Base-by-base conservation (phyloP, 2,329 filamentous ascomycete genomes). In the Pestalotiopsis sp. region DNA sequence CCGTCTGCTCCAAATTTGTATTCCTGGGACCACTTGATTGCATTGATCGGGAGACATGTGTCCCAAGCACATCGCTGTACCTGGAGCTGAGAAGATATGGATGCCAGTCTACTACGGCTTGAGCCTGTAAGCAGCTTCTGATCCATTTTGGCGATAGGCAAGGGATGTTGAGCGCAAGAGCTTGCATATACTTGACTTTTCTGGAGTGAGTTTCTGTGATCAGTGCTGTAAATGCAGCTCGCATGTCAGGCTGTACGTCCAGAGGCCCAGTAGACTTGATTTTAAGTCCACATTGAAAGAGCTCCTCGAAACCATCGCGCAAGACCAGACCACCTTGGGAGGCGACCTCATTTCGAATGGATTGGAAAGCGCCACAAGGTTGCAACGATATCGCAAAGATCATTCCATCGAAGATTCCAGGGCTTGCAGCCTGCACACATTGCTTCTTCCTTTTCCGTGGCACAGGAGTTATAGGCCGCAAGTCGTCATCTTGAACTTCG, bases 161-260 rank as follows among this genome's bases (percentile, higher is more conserved):
- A 0, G 96, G 96, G 0, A 98, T 81, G 0, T 93, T 94, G 0
- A 98, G 86, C 0, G 95, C 94, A 2, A 99, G 86, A 0, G 96
- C 95, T 80, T 98, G 94, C 85, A 98, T 92, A 78, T 96, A 98
- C 77, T 98, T 98, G 64, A 90, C 88, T 70, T 93, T 94, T 59
- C 95, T 89, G 5, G 92, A 96, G 77, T 97, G 92, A 3, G 89
- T 88, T 75, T 98, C 93, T 0, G 94, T 91, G 68, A 99, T 92
- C 14, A 98, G 82, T 3, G 93, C 94, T 0, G 92, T 89, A 75
- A 99, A 98, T 0, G 92, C 91, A 1, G 90, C 82, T 40, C 3
- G 5, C 2, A 40, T 40, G 39, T 40, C 39, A 40, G 5, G 14
- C 39, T 40, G 6, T 14, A 40, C 39, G 14, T 40, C 39, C 39